A percentile compares a stretch with the other conserved stretches of the same genome.
Conservation (phyloP, 1,284 basidiomycete genomes). For the Abortiporus biennis region DNA sequence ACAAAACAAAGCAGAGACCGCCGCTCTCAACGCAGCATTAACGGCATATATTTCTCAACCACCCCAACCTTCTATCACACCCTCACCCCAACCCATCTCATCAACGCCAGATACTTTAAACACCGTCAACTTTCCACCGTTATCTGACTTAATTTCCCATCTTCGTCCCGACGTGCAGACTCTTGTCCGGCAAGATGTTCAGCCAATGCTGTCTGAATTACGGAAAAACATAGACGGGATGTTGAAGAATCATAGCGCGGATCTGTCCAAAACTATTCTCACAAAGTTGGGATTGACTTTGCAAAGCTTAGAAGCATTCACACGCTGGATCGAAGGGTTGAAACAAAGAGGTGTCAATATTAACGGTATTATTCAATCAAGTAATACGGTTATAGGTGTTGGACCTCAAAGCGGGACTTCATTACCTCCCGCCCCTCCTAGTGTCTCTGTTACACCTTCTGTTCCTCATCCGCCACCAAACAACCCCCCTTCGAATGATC, state of each 20-base stretch:
- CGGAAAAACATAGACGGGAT: slow-evolving; percentile 31
- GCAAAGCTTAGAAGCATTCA: slow-evolving; percentile 21
- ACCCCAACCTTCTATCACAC: slow-evolving; percentile 18
- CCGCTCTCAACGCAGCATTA: slow-evolving; percentile 35
- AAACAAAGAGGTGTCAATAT: slow-evolving; percentile 4
- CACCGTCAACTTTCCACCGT: too few species aligned
- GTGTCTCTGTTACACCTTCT: too few species aligned
- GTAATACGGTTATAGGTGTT: too few species aligned
- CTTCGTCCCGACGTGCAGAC: slow-evolving; percentile 16
- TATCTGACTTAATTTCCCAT: background rate
- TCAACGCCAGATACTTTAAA: too few species aligned
- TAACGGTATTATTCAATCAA: too few species aligned
- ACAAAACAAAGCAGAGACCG: slow-evolving; percentile 26
- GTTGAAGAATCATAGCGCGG: slow-evolving; percentile 29
- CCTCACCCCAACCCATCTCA: slow-evolving; percentile 28
- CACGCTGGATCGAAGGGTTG: slow-evolving; percentile 18
- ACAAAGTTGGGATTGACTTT: slow-evolving; percentile 29
- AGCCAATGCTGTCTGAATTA: slow-evolving; percentile 29
- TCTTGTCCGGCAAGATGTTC: slow-evolving; percentile 31
- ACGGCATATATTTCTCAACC: slow-evolving; percentile 29
- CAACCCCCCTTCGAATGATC: too few species aligned
- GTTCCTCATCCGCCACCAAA: too few species aligned
- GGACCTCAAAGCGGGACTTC: too few species aligned
- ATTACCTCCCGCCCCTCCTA: too few species aligned
- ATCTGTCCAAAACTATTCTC: slow-evolving; percentile 33